A percentile compares a stretch with the other conserved stretches of the same genome.
These are phyloP conservation scores for Trichophyton simii DNA, from an alignment of 2,329 filamentous ascomycete genomes.

Conservation along the genomic window DNA sequence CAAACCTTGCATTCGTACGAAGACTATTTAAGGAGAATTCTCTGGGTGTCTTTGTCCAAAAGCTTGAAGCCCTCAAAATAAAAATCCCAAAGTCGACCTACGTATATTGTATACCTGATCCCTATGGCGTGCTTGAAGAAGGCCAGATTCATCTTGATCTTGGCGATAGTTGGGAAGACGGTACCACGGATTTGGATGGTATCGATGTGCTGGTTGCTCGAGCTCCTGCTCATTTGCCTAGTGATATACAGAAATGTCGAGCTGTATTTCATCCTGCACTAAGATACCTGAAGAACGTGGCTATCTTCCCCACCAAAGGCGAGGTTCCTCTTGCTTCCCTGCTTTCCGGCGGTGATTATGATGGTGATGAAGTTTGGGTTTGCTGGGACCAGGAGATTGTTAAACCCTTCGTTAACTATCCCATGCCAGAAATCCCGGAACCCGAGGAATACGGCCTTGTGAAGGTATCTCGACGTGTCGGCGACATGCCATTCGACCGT, in stretches of 20 bases:
- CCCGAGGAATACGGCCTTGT: slow-evolving; percentile 37
- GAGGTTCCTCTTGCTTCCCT: slow-evolving; percentile 43
- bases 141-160: slow-evolving; percentile 46
- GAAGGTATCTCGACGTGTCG: slow-evolving; percentile 32
- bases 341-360: slow-evolving; percentile 53
- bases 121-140: slow-evolving; percentile 37
- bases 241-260: slow-evolving; percentile 45
- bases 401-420: slow-evolving; percentile 40
- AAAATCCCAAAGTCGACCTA: slow-evolving; percentile 41
- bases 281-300: slow-evolving; percentile 43
- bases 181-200: slow-evolving; percentile 33
- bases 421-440: slow-evolving; percentile 25
- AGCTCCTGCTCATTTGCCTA: slow-evolving; percentile 44
- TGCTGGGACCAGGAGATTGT: slow-evolving; percentile 48
- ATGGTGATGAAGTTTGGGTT: slow-evolving; percentile 49
- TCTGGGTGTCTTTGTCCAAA: slow-evolving; percentile 25
- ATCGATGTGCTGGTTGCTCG: slow-evolving; percentile 44
- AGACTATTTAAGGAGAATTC: slow-evolving; percentile 30
- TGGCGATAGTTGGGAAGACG: slow-evolving; percentile 34
- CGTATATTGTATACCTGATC: slow-evolving; percentile 47
- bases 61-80: slow-evolving; percentile 38
- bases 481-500: slow-evolving; percentile 27
- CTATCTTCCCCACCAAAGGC: slow-evolving; percentile 45
- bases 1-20: slow-evolving; percentile 30
- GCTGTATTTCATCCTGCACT: slow-evolving; percentile 41